phyloP scores from a whole-genome alignment of 2,329 filamentous ascomycete species.

The Thielaviopsis punctulata region DNA sequence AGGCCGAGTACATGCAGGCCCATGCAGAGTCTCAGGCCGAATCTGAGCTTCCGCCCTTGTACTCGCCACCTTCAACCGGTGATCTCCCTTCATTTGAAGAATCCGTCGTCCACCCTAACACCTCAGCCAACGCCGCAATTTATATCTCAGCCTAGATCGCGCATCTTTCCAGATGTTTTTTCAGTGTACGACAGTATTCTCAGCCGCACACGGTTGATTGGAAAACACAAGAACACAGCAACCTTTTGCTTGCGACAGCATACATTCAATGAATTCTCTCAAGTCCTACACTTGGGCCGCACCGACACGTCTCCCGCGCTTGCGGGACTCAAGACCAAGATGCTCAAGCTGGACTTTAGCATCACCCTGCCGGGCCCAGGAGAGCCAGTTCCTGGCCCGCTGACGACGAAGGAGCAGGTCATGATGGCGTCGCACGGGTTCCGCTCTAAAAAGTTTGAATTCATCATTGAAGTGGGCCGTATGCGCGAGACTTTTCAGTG shows the following conservation, averaged over 20 bases:
- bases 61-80: background rate
- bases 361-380: slow-evolving; percentile 11
- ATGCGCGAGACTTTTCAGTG: slow-evolving; percentile 26
- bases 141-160: background rate
- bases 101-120: background rate
- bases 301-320: background rate
- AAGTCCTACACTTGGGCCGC: slow-evolving; percentile 8
- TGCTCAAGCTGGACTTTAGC: background rate
- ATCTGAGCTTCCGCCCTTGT: background rate
- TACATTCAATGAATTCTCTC: background rate
- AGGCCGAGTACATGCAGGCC: slow-evolving; percentile 3
- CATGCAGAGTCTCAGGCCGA: slow-evolving; percentile 1
- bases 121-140: background rate
- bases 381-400: slow-evolving; percentile 6
- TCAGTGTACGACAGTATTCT: slow-evolving; percentile 6
- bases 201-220: slow-evolving; percentile 5
- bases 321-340: slow-evolving; percentile 3
- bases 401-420: slow-evolving; percentile 9
- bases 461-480: slow-evolving; percentile 20
- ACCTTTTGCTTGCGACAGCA: slow-evolving; percentile 6
- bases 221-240: slow-evolving; percentile 4
- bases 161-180: slow-evolving; percentile 8
- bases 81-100: background rate
- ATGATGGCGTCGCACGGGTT: slow-evolving; percentile 10
- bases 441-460: slow-evolving; percentile 16